Conservation (phyloP, 352 stramenopile species). For the Globisporangium cystogenes region DNA sequence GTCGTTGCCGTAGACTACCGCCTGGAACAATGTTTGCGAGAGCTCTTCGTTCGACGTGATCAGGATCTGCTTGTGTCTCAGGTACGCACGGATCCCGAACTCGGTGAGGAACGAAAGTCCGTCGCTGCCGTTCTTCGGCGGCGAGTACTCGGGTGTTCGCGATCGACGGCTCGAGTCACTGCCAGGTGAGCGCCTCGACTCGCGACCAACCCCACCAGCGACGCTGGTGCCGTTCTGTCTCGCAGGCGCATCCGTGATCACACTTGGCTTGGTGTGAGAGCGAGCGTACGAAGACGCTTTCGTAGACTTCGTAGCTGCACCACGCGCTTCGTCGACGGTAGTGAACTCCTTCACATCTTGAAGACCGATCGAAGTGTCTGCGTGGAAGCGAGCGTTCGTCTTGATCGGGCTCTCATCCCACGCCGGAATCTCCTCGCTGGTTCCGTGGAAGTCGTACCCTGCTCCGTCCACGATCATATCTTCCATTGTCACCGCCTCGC, state of each 20-base stretch:
- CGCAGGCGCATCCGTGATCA: neutral
- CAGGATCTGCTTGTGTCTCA: conserved; percentile 26
- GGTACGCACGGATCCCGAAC: conserved; percentile 38
- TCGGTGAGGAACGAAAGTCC: conserved; percentile 25
- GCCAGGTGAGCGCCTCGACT: neutral
- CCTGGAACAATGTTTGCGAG: conserved; percentile 30
- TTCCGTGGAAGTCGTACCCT: neutral
- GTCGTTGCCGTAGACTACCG: conserved; percentile 26
- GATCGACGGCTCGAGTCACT: neutral
- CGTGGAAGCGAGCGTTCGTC: neutral
- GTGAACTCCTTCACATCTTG: neutral
- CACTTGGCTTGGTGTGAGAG: neutral
- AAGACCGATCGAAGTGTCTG: neutral
- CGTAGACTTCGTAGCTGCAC: neutral
- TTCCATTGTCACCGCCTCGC: neutral
- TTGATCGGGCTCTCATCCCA: neutral
- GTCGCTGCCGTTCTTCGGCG: conserved; percentile 3
- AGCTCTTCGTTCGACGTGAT: conserved; percentile 22
- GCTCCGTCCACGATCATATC: conserved; percentile 3
- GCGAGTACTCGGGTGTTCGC: conserved; percentile 8
- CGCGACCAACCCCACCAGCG: no score
- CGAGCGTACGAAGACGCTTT: neutral
- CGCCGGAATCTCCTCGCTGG: neutral
- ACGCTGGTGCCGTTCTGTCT: neutral
- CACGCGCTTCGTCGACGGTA: neutral